A percentile compares a stretch with the other conserved stretches of the same genome.
phyloP scores from a whole-genome alignment of 768 basidiomycete genomes.

The Pholiota molesta region DNA sequence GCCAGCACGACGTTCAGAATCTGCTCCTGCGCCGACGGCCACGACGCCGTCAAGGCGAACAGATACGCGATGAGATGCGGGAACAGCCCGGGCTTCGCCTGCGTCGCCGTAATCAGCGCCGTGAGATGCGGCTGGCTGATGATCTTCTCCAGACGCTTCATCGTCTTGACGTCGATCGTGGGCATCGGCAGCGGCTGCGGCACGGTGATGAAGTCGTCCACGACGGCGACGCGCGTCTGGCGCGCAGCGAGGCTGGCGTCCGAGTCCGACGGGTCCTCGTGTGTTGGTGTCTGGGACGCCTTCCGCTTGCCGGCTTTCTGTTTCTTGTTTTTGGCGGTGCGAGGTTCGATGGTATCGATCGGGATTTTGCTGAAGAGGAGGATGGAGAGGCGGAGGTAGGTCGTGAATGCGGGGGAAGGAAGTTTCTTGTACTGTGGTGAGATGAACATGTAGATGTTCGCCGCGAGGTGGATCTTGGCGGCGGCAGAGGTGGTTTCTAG shows the following conservation, averaged over 20 bases:
- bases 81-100: too few relatives aligned
- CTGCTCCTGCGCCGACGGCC: too few relatives aligned
- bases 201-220: conserved; percentile 35
- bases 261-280: conserved; percentile 44
- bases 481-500: conserved; percentile 30
- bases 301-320: not conserved
- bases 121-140: too few relatives aligned
- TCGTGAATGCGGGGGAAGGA: conserved; percentile 44
- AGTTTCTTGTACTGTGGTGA: conserved; percentile 62
- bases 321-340: not conserved
- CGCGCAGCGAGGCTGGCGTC: conserved; percentile 27
- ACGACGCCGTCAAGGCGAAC: too few relatives aligned
- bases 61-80: too few relatives aligned
- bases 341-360: conserved; percentile 37
- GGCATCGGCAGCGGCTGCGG: conserved; percentile 32
- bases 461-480: conserved; percentile 61
- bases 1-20: too few relatives aligned
- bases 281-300: conserved; percentile 18
- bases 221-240: conserved; percentile 35
- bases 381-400: conserved; percentile 59
- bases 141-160: conserved; percentile 64
- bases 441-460: conserved; percentile 71
- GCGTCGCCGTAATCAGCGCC: too few relatives aligned
- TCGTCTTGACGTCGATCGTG: conserved; percentile 58
- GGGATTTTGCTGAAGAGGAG: conserved; percentile 58